A percentile compares a stretch with the other conserved stretches of the same genome.
These are phyloP conservation scores for Microcyclospora pomicola DNA, from an alignment of 2,329 filamentous ascomycete genomes.

Conservation along the genomic window DNA sequence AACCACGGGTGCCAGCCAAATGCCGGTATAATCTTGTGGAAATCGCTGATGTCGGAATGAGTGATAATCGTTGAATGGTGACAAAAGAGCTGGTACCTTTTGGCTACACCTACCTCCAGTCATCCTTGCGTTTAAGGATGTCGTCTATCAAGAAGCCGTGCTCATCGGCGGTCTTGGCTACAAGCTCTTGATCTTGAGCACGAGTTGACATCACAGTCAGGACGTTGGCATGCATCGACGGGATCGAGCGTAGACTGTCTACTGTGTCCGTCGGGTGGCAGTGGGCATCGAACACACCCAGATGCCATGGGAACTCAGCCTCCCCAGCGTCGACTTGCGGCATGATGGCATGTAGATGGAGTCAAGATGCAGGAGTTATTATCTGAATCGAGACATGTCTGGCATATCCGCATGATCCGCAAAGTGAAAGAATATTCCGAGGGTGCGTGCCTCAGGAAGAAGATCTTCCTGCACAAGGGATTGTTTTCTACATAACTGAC, in stretches of 20 bases:
- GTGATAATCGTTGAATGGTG: not conserved
- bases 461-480: no score
- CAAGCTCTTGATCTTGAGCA: slow-evolving; percentile 60
- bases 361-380: no score
- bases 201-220: slow-evolving; percentile 69
- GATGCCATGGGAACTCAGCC: slow-evolving; percentile 49
- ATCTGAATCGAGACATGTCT: no score
- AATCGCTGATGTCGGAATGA: slow-evolving; percentile 9
- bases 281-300: slow-evolving; percentile 63
- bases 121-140: slow-evolving; percentile 3
- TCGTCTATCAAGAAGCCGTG: slow-evolving; percentile 33
- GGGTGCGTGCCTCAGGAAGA: no score
- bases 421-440: no score
- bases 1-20: slow-evolving; percentile 89
- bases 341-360: no score
- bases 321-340: slow-evolving; percentile 3
- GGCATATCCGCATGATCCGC: no score
- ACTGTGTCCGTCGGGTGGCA: slow-evolving; percentile 75
- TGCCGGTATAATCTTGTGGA: slow-evolving; percentile 47
- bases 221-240: slow-evolving; percentile 49
- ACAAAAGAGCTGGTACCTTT: slow-evolving; percentile 6
- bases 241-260: slow-evolving; percentile 43
- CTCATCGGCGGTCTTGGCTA: slow-evolving; percentile 44
- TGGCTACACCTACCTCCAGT: slow-evolving; percentile 21
- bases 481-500: no score